Percentiles rank a stretch among this genome's conserved stretches.
These are phyloP conservation scores for Dorcoceras hygrometricum DNA, from an alignment of 257 asterid genomes.

Conservation along the genomic window DNA sequence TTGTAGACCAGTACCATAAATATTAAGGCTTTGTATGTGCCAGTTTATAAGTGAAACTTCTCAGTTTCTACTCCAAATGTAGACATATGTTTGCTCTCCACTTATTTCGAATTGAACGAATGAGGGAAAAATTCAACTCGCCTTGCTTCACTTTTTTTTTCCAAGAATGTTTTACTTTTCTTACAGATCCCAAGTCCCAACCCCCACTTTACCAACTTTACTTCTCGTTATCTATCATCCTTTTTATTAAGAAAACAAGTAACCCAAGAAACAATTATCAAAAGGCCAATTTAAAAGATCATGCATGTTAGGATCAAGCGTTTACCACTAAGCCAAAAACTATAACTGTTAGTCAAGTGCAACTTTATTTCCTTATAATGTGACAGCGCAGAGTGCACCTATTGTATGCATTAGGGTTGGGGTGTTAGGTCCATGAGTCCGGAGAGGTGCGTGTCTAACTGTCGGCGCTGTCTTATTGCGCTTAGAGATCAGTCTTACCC, in stretches of 20 bases:
- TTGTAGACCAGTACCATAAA: slow-evolving; percentile 12
- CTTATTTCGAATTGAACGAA: background rate
- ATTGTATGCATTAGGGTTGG: no score
- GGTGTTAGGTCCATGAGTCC: no score
- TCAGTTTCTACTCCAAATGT: background rate
- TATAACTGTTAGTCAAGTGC: no score
- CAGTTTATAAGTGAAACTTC: background rate
- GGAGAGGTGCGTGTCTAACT: no score
- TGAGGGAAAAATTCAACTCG: background rate
- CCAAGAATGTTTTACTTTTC: background rate
- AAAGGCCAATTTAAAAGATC: background rate
- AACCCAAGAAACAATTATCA: background rate
- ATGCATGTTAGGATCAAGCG: no score
- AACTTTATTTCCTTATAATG: no score
- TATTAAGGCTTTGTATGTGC: background rate
- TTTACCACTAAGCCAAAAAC: no score
- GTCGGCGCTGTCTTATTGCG: no score
- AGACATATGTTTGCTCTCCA: background rate
- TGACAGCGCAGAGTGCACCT: no score
- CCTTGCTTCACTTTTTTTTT: background rate
- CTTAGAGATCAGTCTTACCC: no score
- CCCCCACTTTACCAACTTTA: background rate
- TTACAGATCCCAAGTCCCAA: background rate
- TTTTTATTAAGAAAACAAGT: background rate
- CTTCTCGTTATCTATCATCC: background rate